Evolutionary conservation across 352 stramenopile genomes (phyloP), one percentile per base, ranked within the genome.

Genomic region (Phytopythium boreale): DNA sequence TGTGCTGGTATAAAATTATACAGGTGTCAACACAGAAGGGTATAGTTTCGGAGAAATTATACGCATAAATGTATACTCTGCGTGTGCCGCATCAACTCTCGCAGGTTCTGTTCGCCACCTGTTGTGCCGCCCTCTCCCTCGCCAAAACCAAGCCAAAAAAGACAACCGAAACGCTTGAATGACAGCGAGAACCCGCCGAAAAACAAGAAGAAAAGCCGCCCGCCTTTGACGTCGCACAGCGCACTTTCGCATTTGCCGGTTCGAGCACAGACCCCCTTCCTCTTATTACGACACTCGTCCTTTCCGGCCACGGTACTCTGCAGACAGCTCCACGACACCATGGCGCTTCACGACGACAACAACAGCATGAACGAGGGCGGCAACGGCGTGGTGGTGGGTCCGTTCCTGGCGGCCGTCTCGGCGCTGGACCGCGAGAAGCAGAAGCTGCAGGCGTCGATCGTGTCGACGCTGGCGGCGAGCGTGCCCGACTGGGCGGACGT

Each of bases 351-450:
- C 31, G 52, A 43, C 14, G 31, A 59, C 31, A 12, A 31, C 31
- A 31, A 8, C 31, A 4, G 20, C 31, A 10, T 19, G 24, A 55
- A 27, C 15, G 69, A n/a, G 17, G 79, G 19, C 31, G 31, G 1
- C 15, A 52, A 24, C 12, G 69, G 39, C 27, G 80, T 92, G 26
- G 67, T 78, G 49, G 81, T 87, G 4, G 70, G 64, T 4, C 81
- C 84, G 12, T 89, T 85, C 68, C 77, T 88, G 55, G 71, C 71
- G 41, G 79, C 83, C 26, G 72, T 83, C 19, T 72, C 70, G 22
- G 70, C 72, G 49, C 69, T 93, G 50, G 77, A 88, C 68, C 85
- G 78, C 63, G 79, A 88, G 59, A 90, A 89, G 62, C 75, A 82
- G 43, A 81, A 83, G 60, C 77, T 93, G 24, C 79, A 90, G 56